Conservation (phyloP, 148 eudicot species). For the Limonium bicolor region DNA sequence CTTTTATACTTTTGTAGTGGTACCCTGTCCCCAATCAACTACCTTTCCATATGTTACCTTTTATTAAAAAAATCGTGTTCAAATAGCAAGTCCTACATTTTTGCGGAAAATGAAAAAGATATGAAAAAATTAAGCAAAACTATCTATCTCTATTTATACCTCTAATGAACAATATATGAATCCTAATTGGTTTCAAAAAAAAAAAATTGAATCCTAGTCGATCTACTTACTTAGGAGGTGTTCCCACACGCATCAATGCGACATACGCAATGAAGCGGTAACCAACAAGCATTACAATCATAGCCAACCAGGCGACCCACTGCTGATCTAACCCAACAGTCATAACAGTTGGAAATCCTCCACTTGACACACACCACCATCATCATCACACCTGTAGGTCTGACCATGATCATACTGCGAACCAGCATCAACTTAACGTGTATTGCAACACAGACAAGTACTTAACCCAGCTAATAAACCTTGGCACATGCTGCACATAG, state of each 20-base stretch:
- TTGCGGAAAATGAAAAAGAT: no score
- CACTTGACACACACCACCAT: slow-evolving; percentile 22
- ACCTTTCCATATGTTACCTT: no score
- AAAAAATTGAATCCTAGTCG: no score
- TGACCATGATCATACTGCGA: slow-evolving; percentile 42
- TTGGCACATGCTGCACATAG: slow-evolving; percentile 63
- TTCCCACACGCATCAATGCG: slow-evolving; percentile 75
- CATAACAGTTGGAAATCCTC: slow-evolving; percentile 37
- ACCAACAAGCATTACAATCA: slow-evolving; percentile 39
- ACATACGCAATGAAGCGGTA: slow-evolving; percentile 59
- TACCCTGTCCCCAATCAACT: no score
- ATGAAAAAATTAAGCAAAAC: no score
- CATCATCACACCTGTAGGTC: slow-evolving; percentile 29
- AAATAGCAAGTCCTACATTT: no score
- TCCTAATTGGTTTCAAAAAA: no score
- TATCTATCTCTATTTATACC: no score
- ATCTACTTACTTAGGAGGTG: slow-evolving; percentile 7
- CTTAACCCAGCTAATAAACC: slow-evolving; percentile 60
- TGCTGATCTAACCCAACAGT: slow-evolving; percentile 29
- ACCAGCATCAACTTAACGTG: slow-evolving; percentile 47
- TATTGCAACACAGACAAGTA: slow-evolving; percentile 38
- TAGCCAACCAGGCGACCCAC: slow-evolving; percentile 17
- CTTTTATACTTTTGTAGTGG: no score
- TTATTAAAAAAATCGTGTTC: no score
- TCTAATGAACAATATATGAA: no score